phyloP scores from a whole-genome alignment of 2,329 filamentous ascomycete species.

The Colletotrichum sp. region DNA sequence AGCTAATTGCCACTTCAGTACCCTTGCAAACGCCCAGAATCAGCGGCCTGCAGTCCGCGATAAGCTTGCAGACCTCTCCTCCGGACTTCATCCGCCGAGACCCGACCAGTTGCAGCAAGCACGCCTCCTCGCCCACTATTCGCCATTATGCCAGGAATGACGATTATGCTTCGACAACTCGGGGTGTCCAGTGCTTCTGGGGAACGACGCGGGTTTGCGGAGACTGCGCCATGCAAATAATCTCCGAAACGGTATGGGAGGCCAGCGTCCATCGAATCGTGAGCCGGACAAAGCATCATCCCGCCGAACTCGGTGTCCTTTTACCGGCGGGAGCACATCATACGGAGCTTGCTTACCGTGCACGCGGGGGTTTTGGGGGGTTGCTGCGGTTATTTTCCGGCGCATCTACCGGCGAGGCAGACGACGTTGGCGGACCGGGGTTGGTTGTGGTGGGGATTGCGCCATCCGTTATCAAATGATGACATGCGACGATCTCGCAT shows the following conservation, averaged over 20 bases:
- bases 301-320: not conserved
- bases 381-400: not conserved
- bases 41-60: not conserved
- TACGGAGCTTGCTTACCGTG: not conserved
- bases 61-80: not conserved
- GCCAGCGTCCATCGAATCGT: not conserved
- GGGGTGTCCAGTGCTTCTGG: not conserved
- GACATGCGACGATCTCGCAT: constrained; percentile 10
- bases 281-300: not conserved
- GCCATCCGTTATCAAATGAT: constrained; percentile 22
- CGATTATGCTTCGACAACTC: not conserved
- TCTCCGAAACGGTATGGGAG: not conserved
- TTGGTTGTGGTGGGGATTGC: constrained; percentile 12
- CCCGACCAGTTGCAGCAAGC: not conserved
- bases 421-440: not conserved
- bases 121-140: not conserved
- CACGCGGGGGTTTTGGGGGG: not conserved
- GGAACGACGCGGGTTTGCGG: constrained; percentile 2
- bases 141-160: constrained; percentile 18
- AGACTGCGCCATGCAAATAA: not conserved
- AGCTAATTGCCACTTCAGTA: not conserved
- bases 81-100: not conserved
- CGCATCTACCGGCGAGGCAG: not conserved
- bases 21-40: not conserved
- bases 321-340: not conserved